Evolutionary conservation across 2,329 filamentous ascomycete genomes (phyloP).

Genomic region (Alternaria ethzedia): DNA sequence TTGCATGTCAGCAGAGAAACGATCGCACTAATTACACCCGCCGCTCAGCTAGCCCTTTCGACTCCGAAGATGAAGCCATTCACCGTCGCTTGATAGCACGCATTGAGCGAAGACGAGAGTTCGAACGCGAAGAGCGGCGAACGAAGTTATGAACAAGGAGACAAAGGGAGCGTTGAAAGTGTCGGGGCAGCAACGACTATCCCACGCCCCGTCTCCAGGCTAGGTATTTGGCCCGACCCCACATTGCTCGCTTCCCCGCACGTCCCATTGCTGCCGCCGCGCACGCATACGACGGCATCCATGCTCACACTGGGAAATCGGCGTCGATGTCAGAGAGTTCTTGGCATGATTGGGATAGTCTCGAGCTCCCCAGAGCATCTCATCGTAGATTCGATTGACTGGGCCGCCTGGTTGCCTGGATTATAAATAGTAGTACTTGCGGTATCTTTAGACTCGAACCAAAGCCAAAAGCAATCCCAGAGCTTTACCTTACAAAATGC

Average conservation of each 20-base stretch:
- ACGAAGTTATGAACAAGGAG: no score
- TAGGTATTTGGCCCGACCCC: neutral
- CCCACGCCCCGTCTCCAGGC: neutral
- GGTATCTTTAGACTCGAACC: no score
- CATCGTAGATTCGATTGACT: neutral
- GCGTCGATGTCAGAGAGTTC: rapidly evolving
- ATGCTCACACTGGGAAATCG: rapidly evolving
- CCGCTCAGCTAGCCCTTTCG: neutral
- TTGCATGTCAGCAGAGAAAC: neutral
- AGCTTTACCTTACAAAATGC: no score
- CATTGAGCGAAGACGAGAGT: neutral
- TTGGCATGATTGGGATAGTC: neutral
- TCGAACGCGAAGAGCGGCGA: neutral
- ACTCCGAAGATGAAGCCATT: neutral
- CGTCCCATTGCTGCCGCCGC: rapidly evolving
- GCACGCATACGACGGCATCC: neutral
- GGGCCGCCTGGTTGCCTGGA: no score
- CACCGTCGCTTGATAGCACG: rapidly evolving
- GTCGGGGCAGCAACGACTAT: rapidly evolving
- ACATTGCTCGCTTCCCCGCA: neutral
- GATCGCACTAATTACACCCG: neutral
- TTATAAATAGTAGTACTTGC: neutral
- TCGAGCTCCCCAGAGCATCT: neutral
- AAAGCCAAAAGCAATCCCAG: no score
- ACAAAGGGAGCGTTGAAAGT: neutral